Conservation (phyloP, 805 yeast genomes). For the Saccharomyces kudriavzevii region DNA sequence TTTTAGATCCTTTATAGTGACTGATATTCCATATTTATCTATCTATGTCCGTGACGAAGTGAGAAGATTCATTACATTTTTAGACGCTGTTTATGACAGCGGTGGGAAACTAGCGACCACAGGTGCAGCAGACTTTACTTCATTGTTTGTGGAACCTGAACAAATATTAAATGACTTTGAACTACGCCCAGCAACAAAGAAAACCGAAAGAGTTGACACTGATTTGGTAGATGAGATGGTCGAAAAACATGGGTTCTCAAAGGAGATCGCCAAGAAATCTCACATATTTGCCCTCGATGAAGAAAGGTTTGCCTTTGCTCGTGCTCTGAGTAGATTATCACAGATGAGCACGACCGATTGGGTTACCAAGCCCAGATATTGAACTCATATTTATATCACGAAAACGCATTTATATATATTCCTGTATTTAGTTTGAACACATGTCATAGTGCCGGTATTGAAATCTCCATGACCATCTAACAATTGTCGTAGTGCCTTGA, state of each 20-base stretch:
- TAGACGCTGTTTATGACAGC: constrained; percentile 92
- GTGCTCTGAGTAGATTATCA: constrained; percentile 82
- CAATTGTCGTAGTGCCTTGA: neutral
- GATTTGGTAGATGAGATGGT: constrained; percentile 51
- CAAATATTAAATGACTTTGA: constrained; percentile 35
- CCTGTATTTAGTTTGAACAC: neutral
- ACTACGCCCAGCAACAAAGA: constrained; percentile 14
- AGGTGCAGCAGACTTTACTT: constrained; percentile 75
- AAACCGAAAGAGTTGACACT: constrained; percentile 20
- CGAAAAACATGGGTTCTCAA: constrained; percentile 68
- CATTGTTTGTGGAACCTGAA: constrained; percentile 79
- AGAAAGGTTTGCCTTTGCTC: constrained; percentile 92
- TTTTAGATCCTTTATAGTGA: constrained; percentile 72
- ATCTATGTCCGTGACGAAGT: constrained; percentile 73
- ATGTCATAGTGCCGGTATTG: too few relatives aligned
- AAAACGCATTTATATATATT: neutral
- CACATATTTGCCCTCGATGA: constrained; percentile 83
- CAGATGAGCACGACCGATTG: constrained; percentile 94
- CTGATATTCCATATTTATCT: constrained; percentile 85
- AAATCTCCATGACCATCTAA: neutral
- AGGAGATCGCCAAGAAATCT: constrained; percentile 61
- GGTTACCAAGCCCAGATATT: constrained; percentile 36
- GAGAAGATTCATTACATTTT: constrained; percentile 84
- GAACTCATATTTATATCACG: neutral
- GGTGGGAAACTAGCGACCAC: constrained; percentile 85